A percentile compares a stretch with the other conserved stretches of the same genome.
Conservation (phyloP, 2,329 filamentous ascomycete species). For the Exophiala oligosperma region DNA sequence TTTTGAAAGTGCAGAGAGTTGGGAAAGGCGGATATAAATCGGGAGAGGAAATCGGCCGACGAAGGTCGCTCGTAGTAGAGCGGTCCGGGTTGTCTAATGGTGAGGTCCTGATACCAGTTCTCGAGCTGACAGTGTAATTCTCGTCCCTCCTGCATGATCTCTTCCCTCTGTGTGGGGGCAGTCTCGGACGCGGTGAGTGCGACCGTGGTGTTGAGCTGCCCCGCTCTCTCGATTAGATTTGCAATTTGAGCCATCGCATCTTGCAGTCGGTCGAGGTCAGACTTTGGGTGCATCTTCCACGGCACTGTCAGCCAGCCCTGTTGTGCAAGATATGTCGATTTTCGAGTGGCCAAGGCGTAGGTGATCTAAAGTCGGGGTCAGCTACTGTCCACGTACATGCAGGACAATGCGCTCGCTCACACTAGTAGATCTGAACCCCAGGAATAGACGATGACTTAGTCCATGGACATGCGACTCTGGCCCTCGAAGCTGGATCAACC, state of each 20-base stretch:
- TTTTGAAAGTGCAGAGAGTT: conserved; percentile 7
- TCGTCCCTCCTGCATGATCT: not conserved
- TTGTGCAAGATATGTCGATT: conserved; percentile 31
- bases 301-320: conserved; percentile 34
- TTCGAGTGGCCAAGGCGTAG: conserved; percentile 29
- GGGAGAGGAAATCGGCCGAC: not conserved
- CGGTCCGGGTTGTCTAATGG: not conserved
- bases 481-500: conserved; percentile 35
- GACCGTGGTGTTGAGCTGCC: not conserved
- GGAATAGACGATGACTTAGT: conserved; percentile 36
- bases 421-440: conserved; percentile 31
- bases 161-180: not conserved
- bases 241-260: conserved; percentile 15
- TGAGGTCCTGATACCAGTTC: conserved; percentile 1
- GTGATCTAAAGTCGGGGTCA: conserved; percentile 26
- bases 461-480: conserved; percentile 33
- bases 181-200: not conserved
- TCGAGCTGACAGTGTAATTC: conserved; percentile 7
- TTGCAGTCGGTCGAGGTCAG: conserved; percentile 8
- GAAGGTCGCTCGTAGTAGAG: not conserved
- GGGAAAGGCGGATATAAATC: conserved; percentile 5
- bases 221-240: not conserved
- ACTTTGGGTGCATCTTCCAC: conserved; percentile 32
- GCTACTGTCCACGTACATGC: not conserved
- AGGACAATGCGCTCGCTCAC: conserved; percentile 6